Percentiles rank a stretch among this genome's conserved stretches.
Evolutionary conservation across 352 stramenopile genomes (phyloP).

Genomic region (Stramenopiles sp.): DNA sequence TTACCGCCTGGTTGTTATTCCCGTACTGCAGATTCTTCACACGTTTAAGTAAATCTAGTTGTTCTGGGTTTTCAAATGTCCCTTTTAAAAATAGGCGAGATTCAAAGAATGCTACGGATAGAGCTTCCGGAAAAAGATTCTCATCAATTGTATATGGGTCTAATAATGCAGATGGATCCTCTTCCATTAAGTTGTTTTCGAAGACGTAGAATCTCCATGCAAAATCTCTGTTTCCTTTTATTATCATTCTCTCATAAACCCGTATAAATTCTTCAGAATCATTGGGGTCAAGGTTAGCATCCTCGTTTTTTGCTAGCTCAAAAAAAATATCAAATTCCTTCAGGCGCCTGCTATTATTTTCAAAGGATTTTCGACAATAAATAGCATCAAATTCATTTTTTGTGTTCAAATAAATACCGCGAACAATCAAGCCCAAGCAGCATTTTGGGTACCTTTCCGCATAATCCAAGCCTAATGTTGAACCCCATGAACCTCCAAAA

Average conservation of each 20-base stretch:
- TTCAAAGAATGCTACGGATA: not conserved
- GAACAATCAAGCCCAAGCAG: constrained; percentile 60
- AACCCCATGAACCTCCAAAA: constrained; percentile 76
- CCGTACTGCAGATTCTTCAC: not conserved
- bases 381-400: not conserved
- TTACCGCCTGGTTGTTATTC: not conserved
- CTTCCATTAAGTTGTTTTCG: not conserved
- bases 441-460: constrained; percentile 52
- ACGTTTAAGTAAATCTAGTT: not conserved
- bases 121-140: not conserved
- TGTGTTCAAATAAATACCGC: constrained; percentile 58
- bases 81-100: not conserved
- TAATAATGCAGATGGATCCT: not conserved
- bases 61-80: not conserved
- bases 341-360: not conserved
- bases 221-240: not conserved
- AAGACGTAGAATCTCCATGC: not conserved
- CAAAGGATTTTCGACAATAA: not conserved
- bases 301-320: not conserved
- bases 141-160: not conserved
- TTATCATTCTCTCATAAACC: not conserved
- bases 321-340: not conserved
- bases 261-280: not conserved
- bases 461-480: constrained; percentile 61
- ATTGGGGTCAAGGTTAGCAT: not conserved